Evolutionary conservation across 2,329 filamentous ascomycete genomes (phyloP).

Genomic region (Paecilomyces niveus): DNA sequence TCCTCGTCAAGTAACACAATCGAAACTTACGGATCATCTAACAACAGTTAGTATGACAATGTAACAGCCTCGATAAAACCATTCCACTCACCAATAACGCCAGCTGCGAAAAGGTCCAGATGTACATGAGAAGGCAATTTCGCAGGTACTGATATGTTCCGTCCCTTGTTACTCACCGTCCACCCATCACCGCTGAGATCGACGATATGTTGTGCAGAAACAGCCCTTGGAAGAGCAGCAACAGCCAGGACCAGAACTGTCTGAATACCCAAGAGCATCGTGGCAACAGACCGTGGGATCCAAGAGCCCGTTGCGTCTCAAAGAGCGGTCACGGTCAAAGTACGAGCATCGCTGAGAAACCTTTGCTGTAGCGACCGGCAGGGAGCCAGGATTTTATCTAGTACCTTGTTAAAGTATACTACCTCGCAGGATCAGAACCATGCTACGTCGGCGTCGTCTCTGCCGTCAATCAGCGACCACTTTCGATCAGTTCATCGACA

Average conservation of each 20-base stretch:
- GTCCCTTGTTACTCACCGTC: conserved; percentile 38
- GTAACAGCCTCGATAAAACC: background rate
- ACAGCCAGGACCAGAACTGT: conserved; percentile 11
- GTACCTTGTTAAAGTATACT: too few species aligned
- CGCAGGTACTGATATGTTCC: conserved; percentile 49
- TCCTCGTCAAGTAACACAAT: background rate
- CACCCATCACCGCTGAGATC: conserved; percentile 38
- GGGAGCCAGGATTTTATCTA: too few species aligned
- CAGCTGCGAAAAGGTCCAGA: conserved; percentile 48
- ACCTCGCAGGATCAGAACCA: too few species aligned
- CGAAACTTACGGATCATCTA: conserved; percentile 28
- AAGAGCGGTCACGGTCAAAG: too few species aligned
- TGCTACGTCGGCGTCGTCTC: too few species aligned
- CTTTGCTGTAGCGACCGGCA: too few species aligned
- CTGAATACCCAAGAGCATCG: conserved; percentile 13
- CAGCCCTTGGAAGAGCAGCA: conserved; percentile 6
- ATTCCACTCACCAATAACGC: conserved; percentile 45
- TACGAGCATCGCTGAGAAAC: too few species aligned
- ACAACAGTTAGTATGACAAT: background rate
- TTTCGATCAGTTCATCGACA: background rate
- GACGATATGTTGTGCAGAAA: conserved; percentile 25
- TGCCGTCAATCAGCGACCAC: too few species aligned
- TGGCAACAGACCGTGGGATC: background rate
- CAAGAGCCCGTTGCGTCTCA: too few species aligned
- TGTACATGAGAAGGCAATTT: conserved; percentile 53